These are phyloP conservation scores for Colletotrichum gloeosporioides DNA, from an alignment of 2,329 filamentous ascomycete species.

Conservation along the genomic window DNA sequence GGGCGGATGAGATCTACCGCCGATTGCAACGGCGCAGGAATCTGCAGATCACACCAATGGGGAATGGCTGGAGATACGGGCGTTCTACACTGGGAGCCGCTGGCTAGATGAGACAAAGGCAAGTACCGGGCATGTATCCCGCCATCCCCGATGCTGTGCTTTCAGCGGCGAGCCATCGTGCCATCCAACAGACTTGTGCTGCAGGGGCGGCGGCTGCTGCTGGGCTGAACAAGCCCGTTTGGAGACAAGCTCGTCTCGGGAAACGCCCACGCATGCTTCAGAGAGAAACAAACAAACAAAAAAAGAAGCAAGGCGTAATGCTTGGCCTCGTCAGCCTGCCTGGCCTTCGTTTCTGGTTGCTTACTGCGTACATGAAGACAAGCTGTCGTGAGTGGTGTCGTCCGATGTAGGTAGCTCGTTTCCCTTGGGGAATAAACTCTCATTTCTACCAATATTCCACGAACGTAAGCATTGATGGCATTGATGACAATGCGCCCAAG, in stretches of 20 bases:
- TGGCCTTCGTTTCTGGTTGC: not conserved
- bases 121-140: not conserved
- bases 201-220: constrained; percentile 13
- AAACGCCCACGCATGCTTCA: constrained; percentile 2
- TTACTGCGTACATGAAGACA: not conserved
- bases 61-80: not conserved
- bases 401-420: not conserved
- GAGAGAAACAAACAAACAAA: constrained; percentile 2
- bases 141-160: not conserved
- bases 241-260: constrained; percentile 10
- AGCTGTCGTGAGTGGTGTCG: not conserved
- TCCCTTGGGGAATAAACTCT: not conserved
- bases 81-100: not conserved
- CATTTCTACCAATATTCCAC: not conserved
- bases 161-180: not conserved
- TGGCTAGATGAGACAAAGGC: not conserved
- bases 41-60: not conserved
- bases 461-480: not conserved
- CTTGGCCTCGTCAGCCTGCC: not conserved
- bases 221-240: constrained; percentile 2
- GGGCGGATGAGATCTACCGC: constrained; percentile 1
- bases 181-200: constrained; percentile 1
- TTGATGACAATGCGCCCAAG: not conserved
- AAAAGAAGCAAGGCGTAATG: not conserved
- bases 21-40: constrained; percentile 10